Percentiles rank a stretch among this genome's conserved stretches.
Conservation (phyloP, 768 basidiomycete genomes). For the Boletus speciosus region DNA sequence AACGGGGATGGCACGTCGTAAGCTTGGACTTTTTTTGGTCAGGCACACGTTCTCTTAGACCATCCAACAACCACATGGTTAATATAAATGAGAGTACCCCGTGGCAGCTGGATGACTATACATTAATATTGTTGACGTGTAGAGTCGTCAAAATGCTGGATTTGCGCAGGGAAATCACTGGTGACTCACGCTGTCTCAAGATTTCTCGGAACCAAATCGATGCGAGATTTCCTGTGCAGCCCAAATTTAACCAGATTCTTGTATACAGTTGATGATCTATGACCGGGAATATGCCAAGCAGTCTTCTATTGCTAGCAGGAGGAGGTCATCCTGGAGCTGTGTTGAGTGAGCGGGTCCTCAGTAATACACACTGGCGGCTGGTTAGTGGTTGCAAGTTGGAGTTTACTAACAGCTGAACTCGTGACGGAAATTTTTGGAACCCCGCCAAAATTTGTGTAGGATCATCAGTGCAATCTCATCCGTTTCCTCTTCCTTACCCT, state of each 20-base stretch:
- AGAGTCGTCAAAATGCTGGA: neutral
- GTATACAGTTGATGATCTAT: neutral
- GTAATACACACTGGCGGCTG: too few relatives aligned
- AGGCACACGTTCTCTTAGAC: neutral
- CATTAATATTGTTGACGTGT: neutral
- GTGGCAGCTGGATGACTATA: neutral
- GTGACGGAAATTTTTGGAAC: conserved; percentile 38
- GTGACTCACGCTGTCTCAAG: neutral
- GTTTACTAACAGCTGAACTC: neutral
- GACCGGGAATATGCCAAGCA: neutral
- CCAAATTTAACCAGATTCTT: neutral
- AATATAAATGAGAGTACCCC: neutral
- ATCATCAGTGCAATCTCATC: conserved; percentile 29
- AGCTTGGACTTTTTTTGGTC: neutral
- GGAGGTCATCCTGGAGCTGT: neutral
- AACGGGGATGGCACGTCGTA: neutral
- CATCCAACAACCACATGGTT: neutral
- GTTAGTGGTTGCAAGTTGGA: too few relatives aligned
- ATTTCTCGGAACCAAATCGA: neutral
- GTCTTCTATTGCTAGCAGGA: too few relatives aligned
- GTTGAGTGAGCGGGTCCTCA: neutral
- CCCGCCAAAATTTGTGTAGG: conserved; percentile 53
- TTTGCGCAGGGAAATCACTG: neutral
- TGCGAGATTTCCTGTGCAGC: neutral
- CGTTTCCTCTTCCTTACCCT: conserved; percentile 28